Percentiles rank a stretch among this genome's conserved stretches.
phyloP scores from a whole-genome alignment of 176 grass and related monocot species.

The Avena eriantha region DNA sequence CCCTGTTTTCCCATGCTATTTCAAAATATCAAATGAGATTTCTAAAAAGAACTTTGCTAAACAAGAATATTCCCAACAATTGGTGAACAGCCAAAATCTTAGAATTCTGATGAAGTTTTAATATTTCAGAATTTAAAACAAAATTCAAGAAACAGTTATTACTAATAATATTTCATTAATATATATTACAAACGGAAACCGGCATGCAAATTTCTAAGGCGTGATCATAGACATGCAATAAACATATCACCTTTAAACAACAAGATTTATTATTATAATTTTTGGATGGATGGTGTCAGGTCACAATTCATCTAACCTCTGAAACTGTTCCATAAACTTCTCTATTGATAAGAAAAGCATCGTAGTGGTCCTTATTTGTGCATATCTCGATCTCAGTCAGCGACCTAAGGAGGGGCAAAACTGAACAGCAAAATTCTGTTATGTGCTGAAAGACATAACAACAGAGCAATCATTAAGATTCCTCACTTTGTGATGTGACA shows the following conservation, averaged over 20 bases:
- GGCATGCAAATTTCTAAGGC: background rate
- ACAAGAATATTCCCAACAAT: slow-evolving; percentile 4
- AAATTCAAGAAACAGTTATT: background rate
- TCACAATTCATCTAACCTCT: slow-evolving; percentile 12
- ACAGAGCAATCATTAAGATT: background rate
- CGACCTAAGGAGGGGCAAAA: slow-evolving; percentile 6
- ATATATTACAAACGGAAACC: background rate
- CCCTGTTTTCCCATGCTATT: background rate
- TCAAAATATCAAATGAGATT: background rate
- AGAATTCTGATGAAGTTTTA: background rate
- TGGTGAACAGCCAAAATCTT: background rate
- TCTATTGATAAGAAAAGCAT: background rate
- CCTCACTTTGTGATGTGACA: background rate
- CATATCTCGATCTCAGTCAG: slow-evolving; percentile 33
- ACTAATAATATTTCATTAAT: background rate
- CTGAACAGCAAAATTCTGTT: background rate
- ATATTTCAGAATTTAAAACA: background rate
- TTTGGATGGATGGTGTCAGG: background rate
- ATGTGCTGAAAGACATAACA: slow-evolving; percentile 3
- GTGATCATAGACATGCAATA: background rate
- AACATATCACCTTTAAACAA: background rate
- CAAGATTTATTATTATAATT: background rate
- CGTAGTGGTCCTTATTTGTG: background rate
- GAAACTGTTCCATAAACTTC: background rate
- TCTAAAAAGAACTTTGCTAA: background rate